Evolutionary conservation across 73 alveolate species (phyloP), one percentile per base, ranked within the genome.

Genomic region (Paramecium biaurelia): DNA sequence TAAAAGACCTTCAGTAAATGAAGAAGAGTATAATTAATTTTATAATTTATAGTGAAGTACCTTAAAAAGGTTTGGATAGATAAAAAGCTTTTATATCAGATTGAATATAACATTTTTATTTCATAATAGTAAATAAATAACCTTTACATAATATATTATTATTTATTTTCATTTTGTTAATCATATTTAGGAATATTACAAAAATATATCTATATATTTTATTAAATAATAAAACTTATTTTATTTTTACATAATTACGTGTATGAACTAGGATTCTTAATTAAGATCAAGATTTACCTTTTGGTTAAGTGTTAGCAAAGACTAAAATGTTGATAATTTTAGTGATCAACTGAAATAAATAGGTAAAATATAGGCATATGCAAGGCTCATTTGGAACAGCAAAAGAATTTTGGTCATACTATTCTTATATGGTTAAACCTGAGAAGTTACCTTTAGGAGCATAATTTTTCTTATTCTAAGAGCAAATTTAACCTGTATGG

Each of bases 401-500:
- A 7, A 79, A 92, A 70, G 98, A 96, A 30, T 96, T 96, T 89
- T 96, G 99, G 99, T 85, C 95, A 38, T 94, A 93, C 37, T 96
- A 95, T 89, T 94, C 95, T 85, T 94, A 93, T 92, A 92, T 96
- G 63, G 92, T 93, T 57, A 96, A 95, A 93, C 99, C 99, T 18
- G 96, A 96, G 43, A 76, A 94, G 86, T 87, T 95, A 5, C 94
- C 93, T 23, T 79, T 76, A 7, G 97, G 97, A 28, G 95, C 97
- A 12, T 92, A 95, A 49, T 94, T 85, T 85, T 96, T 93, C 42
- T 74, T 96, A 95, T 96, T 96, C 86, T 88, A 92, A 89, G 97
- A 96, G 12, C 96, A 95, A 6, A 93, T 96, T 21, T 88, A 95
- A 76, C 99, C 98, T 7, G 92, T 94, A 93, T 96, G 99, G 99